Conservation (phyloP, 148 eudicot species). For the Agrostemma githago region DNA sequence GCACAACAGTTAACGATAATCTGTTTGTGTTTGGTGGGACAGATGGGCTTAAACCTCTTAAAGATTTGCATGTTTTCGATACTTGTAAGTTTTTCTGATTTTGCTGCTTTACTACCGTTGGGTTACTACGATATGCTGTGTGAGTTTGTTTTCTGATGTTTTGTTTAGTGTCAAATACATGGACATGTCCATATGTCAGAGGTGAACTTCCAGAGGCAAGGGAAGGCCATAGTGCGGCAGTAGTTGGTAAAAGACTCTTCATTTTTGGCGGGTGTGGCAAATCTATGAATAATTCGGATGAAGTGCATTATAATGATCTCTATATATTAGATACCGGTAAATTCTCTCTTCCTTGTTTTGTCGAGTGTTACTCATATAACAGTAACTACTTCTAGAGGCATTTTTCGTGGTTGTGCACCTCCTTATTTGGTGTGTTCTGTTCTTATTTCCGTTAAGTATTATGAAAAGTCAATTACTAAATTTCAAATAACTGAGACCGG, state of each 20-base stretch:
- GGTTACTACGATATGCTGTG: background rate
- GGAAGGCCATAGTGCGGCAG: conserved; percentile 94
- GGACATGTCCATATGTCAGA: conserved; percentile 69
- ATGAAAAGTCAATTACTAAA: background rate
- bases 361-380: conserved; percentile 9
- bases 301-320: conserved; percentile 75
- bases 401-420: background rate
- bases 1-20: conserved; percentile 73
- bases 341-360: conserved; percentile 6
- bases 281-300: conserved; percentile 39
- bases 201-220: conserved; percentile 82
- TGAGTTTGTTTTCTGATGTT: background rate
- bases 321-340: conserved; percentile 77
- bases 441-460: background rate
- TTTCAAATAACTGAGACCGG: background rate
- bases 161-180: conserved; percentile 62
- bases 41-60: conserved; percentile 66
- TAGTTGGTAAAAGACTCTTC: conserved; percentile 74
- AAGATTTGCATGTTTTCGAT: conserved; percentile 67
- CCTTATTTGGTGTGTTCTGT: background rate
- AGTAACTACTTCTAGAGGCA: background rate
- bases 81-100: conserved; percentile 53
- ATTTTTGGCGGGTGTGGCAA: conserved; percentile 96
- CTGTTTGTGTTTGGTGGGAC: conserved; percentile 88
- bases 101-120: background rate